These are phyloP conservation scores for Aspergillus homomorphus DNA, from an alignment of 495 filamentous ascomycete species.

Conservation along the genomic window DNA sequence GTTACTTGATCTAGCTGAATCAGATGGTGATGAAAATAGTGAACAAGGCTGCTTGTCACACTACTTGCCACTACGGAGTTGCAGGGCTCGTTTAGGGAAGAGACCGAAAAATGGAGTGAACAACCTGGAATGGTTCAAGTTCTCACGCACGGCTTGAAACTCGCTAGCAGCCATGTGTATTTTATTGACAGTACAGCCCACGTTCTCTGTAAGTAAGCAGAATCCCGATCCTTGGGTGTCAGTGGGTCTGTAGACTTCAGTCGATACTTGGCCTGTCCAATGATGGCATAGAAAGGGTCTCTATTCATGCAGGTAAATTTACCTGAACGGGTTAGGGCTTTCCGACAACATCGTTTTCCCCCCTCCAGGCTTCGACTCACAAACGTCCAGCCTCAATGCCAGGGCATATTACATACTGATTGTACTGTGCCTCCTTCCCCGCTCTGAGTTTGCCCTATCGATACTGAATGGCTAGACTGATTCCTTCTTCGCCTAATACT, in stretches of 20 bases:
- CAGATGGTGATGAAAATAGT: too few relatives aligned
- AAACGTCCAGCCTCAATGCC: too few relatives aligned
- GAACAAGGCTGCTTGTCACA: not conserved
- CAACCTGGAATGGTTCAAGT: too few relatives aligned
- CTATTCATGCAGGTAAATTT: not conserved
- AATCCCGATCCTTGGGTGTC: not conserved
- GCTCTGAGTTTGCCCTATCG: not conserved
- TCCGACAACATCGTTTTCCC: not conserved
- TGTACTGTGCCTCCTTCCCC: not conserved
- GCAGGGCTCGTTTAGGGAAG: not conserved
- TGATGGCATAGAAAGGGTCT: not conserved
- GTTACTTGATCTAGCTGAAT: too few relatives aligned
- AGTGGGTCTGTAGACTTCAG: not conserved
- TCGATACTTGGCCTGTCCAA: not conserved
- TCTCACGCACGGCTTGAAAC: too few relatives aligned
- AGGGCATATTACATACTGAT: too few relatives aligned
- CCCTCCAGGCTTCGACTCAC: not conserved
- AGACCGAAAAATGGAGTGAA: not conserved
- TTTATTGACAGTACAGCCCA: not conserved
- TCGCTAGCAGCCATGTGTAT: too few relatives aligned
- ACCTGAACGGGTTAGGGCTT: not conserved
- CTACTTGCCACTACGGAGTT: not conserved
- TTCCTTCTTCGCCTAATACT: not conserved
- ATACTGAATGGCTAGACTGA: constrained; percentile 1
- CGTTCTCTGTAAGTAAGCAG: too few relatives aligned